Base-by-base conservation (phyloP, 2,329 filamentous ascomycete species). In the Neoarthrinium moseri region DNA sequence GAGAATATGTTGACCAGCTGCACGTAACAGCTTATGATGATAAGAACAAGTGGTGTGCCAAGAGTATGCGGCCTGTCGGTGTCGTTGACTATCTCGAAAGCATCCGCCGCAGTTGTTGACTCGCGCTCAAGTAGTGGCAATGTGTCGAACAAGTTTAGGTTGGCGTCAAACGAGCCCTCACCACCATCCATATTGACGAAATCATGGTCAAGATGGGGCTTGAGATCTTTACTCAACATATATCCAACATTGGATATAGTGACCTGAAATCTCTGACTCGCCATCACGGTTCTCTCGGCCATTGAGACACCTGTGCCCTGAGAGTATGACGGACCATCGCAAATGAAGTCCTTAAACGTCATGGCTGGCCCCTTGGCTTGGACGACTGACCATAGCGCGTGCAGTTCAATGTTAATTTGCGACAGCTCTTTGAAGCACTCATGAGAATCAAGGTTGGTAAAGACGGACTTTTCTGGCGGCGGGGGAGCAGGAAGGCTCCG, bases 1-100 rank as follows among this genome's bases (percentile, higher is more conserved):
- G 54, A 48, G 44, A 49, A 52, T 13, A 56, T 44, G 13, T 23
- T 33, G 40, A 56, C 46, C 3, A 48, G 43, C 23, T 54, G 50
- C 34, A 52, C 50, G 46, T 54, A 54, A 45, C 50, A 53, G 49
- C 52, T 56, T 4, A 54, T 45, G 6, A 56, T 47, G 5, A 50
- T 23, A 13, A 46, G 49, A 26, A 37, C 49, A 11, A 56, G 49
- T 4, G 51, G 46, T 0, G 48, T 50, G n/a, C 46, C 46, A 18
- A 50, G 43, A 2, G 4, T 32, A 2, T 4, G 46, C 39, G 8
- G 40, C 45, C 6, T 51, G 39, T 24, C 23, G 12, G 7, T 40
- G 10, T 7, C 7, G 18, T 7, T 15, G 15, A 7, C 32, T 18
- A 11, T 15, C 7, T 8, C 7, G 7, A 11, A 11, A 17, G 32